These are phyloP conservation scores for Apiospora pterosperma DNA, from an alignment of 2,329 filamentous ascomycete species.

Conservation along the genomic window DNA sequence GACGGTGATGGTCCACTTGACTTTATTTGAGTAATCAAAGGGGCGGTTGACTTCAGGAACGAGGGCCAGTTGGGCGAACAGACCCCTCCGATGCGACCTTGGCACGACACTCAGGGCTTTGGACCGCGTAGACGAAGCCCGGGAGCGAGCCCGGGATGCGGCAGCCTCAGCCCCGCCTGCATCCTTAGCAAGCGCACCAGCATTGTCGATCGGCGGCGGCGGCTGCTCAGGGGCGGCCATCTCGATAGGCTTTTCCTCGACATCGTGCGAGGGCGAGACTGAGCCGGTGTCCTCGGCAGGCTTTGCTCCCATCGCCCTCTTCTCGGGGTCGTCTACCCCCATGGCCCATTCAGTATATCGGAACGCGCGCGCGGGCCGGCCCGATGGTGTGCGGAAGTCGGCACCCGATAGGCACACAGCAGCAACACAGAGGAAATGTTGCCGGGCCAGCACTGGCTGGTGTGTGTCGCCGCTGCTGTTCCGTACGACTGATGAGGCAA, in stretches of 20 bases:
- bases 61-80: constrained; percentile 62
- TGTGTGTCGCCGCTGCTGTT: neutral
- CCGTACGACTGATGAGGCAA: neutral
- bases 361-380: neutral
- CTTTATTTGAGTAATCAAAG: constrained; percentile 66
- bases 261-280: neutral
- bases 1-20: constrained; percentile 82
- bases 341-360: neutral
- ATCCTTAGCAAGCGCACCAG: neutral
- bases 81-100: constrained; percentile 2
- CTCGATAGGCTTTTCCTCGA: constrained; percentile 3
- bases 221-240: neutral
- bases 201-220: neutral
- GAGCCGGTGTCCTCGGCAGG: neutral
- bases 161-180: neutral
- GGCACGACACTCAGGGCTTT: constrained; percentile 8
- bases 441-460: neutral
- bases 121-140: constrained; percentile 7
- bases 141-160: neutral
- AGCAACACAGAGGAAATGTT: neutral
- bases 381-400: neutral
- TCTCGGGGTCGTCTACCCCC: neutral
- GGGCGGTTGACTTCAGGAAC: constrained; percentile 78
- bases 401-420: neutral
- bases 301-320: neutral